phyloP scores from a whole-genome alignment of 768 basidiomycete genomes.

The Tremella yokohamensis region DNA sequence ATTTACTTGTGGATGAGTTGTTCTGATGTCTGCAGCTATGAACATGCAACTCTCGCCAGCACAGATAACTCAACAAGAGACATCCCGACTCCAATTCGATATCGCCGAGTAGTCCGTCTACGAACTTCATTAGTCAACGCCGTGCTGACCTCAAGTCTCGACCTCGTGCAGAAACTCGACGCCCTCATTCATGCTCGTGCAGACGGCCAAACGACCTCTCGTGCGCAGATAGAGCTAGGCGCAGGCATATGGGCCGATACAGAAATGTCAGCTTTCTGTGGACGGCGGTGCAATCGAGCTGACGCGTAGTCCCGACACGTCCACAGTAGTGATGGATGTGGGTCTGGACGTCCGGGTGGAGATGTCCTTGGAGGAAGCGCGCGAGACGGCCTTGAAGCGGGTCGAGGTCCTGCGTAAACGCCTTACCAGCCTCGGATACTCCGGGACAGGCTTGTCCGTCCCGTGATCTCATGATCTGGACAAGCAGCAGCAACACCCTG shows the following conservation, averaged over 20 bases:
- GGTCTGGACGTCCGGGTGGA: not conserved
- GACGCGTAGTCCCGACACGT: not conserved
- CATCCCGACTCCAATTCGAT: not conserved
- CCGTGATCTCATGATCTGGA: no score
- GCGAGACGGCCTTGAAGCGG: not conserved
- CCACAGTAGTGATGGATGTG: slow-evolving; percentile 1
- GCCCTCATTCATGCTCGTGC: not conserved
- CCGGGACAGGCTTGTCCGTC: no score
- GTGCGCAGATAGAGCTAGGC: not conserved
- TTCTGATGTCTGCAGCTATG: no score
- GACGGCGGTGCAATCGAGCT: not conserved
- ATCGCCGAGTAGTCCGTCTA: not conserved
- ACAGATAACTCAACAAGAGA: no score
- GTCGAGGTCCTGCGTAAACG: not conserved
- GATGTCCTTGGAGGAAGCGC: not conserved
- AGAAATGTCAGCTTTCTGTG: not conserved
- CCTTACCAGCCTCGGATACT: no score
- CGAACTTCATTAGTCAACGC: no score
- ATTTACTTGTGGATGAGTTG: no score
- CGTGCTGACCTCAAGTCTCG: not conserved
- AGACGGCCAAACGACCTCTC: not conserved
- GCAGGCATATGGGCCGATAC: not conserved
- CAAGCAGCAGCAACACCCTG: no score
- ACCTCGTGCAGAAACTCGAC: not conserved
- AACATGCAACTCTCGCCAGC: no score